Evolutionary conservation across 2,329 filamentous ascomycete species (phyloP).

Genomic region (Phoma sp.): DNA sequence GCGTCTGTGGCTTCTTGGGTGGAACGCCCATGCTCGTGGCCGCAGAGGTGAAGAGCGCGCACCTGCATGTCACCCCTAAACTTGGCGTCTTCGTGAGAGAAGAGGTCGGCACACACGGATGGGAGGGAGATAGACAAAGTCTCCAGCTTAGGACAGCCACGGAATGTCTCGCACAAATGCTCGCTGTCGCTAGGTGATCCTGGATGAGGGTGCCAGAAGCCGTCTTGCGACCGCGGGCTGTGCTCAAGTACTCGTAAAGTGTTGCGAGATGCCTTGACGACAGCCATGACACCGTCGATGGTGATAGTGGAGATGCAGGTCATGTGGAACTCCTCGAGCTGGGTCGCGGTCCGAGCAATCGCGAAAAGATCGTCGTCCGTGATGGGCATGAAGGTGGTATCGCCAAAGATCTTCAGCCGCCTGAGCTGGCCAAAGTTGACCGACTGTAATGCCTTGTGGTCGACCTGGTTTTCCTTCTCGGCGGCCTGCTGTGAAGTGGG

Average conservation of each 20-base stretch:
- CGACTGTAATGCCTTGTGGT: slow-evolving; percentile 53
- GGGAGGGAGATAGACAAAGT: slow-evolving; percentile 58
- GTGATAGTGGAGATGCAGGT: slow-evolving; percentile 60
- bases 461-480: slow-evolving; percentile 48
- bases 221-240: slow-evolving; percentile 59
- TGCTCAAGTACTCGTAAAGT: slow-evolving; percentile 60
- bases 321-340: slow-evolving; percentile 60
- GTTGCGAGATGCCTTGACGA: slow-evolving; percentile 56
- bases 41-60: slow-evolving; percentile 56
- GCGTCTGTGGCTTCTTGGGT: slow-evolving; percentile 43
- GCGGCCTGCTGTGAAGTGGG: slow-evolving; percentile 54
- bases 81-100: slow-evolving; percentile 51
- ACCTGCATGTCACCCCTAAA: slow-evolving; percentile 58
- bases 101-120: slow-evolving; percentile 55
- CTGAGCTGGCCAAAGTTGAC: slow-evolving; percentile 58
- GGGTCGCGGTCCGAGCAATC: slow-evolving; percentile 58
- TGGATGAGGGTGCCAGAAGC: slow-evolving; percentile 58
- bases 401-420: slow-evolving; percentile 61
- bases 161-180: slow-evolving; percentile 57
- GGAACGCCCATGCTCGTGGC: slow-evolving; percentile 46
- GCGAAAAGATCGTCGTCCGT: slow-evolving; percentile 56
- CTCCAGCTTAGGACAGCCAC: slow-evolving; percentile 54
- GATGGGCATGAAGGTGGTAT: slow-evolving; percentile 60
- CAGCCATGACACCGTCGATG: slow-evolving; percentile 59
- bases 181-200: slow-evolving; percentile 52